Conservation (phyloP, 2,329 filamentous ascomycete genomes). For the Keithomyces neogunnii region DNA sequence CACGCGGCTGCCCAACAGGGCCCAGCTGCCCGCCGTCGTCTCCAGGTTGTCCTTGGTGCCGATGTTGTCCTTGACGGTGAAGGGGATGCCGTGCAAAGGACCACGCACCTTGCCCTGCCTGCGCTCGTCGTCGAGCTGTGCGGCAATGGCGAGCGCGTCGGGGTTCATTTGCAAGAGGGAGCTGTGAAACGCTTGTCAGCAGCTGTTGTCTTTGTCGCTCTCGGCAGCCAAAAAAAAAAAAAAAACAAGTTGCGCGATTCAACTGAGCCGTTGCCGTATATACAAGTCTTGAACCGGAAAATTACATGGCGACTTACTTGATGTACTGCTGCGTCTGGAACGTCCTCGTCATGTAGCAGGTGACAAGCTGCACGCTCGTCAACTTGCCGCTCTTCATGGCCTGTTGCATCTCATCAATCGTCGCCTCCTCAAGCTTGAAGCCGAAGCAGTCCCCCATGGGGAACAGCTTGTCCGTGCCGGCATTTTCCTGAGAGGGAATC, state of each 20-base stretch:
- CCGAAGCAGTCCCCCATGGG: slow-evolving; percentile 54
- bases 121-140: slow-evolving; percentile 52
- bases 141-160: slow-evolving; percentile 55
- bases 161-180: slow-evolving; percentile 60
- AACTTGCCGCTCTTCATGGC: slow-evolving; percentile 46
- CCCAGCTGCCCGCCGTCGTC: slow-evolving; percentile 64
- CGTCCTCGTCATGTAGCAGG: slow-evolving; percentile 54
- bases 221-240: too few relatives aligned
- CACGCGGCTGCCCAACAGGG: slow-evolving; percentile 55
- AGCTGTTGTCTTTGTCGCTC: neutral
- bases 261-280: too few relatives aligned
- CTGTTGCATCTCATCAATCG: slow-evolving; percentile 57
- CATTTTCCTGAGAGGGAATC: slow-evolving; percentile 27
- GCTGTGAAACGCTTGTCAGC: slow-evolving; percentile 19
- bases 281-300: too few relatives aligned
- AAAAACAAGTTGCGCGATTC: too few relatives aligned
- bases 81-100: slow-evolving; percentile 66
- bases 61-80: slow-evolving; percentile 68
- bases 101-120: slow-evolving; percentile 46
- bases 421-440: slow-evolving; percentile 58
- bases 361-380: slow-evolving; percentile 47
- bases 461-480: slow-evolving; percentile 36
- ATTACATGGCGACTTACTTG: slow-evolving; percentile 36
- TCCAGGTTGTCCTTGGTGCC: slow-evolving; percentile 61
- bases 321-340: slow-evolving; percentile 57